A percentile compares a stretch with the other conserved stretches of the same genome.
These are phyloP conservation scores for Hypoxylon sp. DNA, from an alignment of 2,329 filamentous ascomycete species.

Conservation along the genomic window DNA sequence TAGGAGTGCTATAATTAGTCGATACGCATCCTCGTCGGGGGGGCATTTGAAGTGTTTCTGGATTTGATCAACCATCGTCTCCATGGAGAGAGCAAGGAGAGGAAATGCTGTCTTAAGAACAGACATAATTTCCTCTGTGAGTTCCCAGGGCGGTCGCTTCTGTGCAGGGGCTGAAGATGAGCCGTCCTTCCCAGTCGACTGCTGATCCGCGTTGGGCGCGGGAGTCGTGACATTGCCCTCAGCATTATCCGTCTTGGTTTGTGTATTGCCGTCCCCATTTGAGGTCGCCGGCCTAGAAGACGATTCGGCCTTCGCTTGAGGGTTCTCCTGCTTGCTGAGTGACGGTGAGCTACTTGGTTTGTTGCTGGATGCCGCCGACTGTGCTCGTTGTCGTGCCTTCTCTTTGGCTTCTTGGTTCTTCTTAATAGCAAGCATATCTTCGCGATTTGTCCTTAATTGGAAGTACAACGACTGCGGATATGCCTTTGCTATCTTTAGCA, in stretches of 20 bases:
- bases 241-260: slow-evolving; percentile 63
- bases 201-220: slow-evolving; percentile 47
- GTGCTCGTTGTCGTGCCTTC: slow-evolving; percentile 67
- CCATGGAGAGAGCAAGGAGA: slow-evolving; percentile 95
- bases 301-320: slow-evolving; percentile 59
- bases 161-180: slow-evolving; percentile 56
- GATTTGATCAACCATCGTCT: slow-evolving; percentile 99
- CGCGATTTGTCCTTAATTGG: slow-evolving; percentile 90
- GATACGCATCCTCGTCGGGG: slow-evolving; percentile 96
- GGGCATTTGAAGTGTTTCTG: slow-evolving; percentile 99
- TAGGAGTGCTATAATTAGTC: slow-evolving; percentile 94
- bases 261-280: slow-evolving; percentile 60
- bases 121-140: slow-evolving; percentile 95
- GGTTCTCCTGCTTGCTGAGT: slow-evolving; percentile 68
- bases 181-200: slow-evolving; percentile 50
- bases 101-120: slow-evolving; percentile 98
- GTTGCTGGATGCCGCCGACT: slow-evolving; percentile 61
- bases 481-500: slow-evolving; percentile 93
- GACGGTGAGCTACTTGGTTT: slow-evolving; percentile 65
- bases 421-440: slow-evolving; percentile 94
- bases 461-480: slow-evolving; percentile 98
- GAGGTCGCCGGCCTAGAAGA: slow-evolving; percentile 67
- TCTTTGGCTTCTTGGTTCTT: slow-evolving; percentile 87
- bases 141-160: slow-evolving; percentile 93
- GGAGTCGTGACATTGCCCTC: slow-evolving; percentile 52